A percentile compares a stretch with the other conserved stretches of the same genome.
Conservation (phyloP, 352 stramenopile species). For the Globisporangium middletonii region DNA sequence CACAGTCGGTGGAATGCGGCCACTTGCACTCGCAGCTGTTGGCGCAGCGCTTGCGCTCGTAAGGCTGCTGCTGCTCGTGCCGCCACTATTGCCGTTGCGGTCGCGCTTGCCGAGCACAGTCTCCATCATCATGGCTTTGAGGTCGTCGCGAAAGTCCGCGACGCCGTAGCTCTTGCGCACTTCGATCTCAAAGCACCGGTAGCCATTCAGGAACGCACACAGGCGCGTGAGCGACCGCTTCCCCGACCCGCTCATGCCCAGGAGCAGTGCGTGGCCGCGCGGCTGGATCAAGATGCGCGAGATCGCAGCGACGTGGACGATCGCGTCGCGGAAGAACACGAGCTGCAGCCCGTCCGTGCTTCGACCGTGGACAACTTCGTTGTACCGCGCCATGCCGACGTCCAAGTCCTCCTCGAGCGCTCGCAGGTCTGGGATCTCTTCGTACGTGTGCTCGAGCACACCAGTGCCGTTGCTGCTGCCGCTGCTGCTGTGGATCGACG, state of each 20-base stretch:
- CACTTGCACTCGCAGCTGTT: neutral
- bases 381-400: constrained; percentile 38
- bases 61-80: neutral
- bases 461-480: neutral
- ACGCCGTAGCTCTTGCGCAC: constrained; percentile 81
- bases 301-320: constrained; percentile 84
- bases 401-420: constrained; percentile 61
- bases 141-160: constrained; percentile 83
- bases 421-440: constrained; percentile 28
- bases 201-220: constrained; percentile 67
- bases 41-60: neutral
- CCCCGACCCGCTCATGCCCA: constrained; percentile 84
- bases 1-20: constrained; percentile 28
- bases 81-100: neutral
- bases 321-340: constrained; percentile 81
- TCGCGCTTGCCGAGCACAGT: constrained; percentile 29
- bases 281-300: constrained; percentile 78
- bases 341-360: constrained; percentile 30
- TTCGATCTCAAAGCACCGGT: constrained; percentile 77
- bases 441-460: constrained; percentile 1
- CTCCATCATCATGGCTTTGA: constrained; percentile 63
- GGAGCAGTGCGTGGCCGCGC: constrained; percentile 78
- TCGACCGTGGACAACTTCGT: constrained; percentile 7
- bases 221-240: constrained; percentile 79
- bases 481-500: neutral